Base-by-base conservation (phyloP, 129 eudicot species). In the Flaveria brownii region DNA sequence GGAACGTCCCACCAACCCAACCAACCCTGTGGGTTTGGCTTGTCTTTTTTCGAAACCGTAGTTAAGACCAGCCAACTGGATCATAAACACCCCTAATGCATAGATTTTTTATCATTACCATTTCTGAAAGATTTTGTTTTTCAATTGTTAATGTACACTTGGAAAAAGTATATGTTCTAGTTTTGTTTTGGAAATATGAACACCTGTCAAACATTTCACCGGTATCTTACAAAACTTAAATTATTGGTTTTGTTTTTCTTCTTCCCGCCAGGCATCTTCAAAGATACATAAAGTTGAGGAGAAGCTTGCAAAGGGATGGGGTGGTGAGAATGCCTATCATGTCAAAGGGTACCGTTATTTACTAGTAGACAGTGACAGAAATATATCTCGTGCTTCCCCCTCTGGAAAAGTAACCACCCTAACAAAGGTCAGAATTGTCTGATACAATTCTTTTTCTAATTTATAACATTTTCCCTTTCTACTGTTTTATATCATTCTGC, bases 281-380 rank as follows among this genome's bases (percentile, higher is more conserved):
- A 91, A 91, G 86, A 88, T 91, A 47, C 49, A 55, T 67, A 91
- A 87, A 83, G 92, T 95, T 77, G 99, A 95, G 81, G 99, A 95
- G 79, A 95, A 88, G 84, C 89, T 95, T 72, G 84, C 97, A 45
- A 91, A 91, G 78, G 99, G 99, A 71, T 95, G 99, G 99, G 97
- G 91, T 45, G 99, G 99, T 78, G 99, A 91, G 85, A 95, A 95
- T 81, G 99, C 99, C 8, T 95, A 95, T 81, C 99, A 95, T 81
- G 99, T 95, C 30, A 71, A 82, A 78, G 99, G 99, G 49, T 95
- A 95, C 72, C 96, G 99, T 17, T 95, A 95, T 76, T 77, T 95
- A 61, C 72, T 95, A 62, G 83, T 91, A 68, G 99, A 95, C 79
- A 91, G 89, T 80, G 97, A 95, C 81, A 86, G 86, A 56, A 78